Evolutionary conservation across 345 rosid species (phyloP).

Genomic region (Arabidopsis arenosa): DNA sequence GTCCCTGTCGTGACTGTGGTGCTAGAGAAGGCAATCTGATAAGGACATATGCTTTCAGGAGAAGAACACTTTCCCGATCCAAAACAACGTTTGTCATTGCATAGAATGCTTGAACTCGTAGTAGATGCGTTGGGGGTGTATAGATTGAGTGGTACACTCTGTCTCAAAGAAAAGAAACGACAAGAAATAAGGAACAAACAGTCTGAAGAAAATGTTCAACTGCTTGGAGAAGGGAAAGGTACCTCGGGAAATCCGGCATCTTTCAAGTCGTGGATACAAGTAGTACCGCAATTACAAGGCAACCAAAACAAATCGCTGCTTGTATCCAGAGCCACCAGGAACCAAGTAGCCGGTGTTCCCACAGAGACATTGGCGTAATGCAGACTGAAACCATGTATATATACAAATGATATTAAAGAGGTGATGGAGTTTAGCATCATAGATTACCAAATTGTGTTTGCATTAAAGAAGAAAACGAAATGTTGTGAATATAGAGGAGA

Average conservation of each 20-base stretch:
- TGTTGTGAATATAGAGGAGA: background rate
- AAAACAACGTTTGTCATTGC: slow-evolving; percentile 62
- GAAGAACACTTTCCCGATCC: slow-evolving; percentile 49
- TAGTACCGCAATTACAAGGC: slow-evolving; percentile 74
- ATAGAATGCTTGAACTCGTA: slow-evolving; percentile 61
- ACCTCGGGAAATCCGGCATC: slow-evolving; percentile 44
- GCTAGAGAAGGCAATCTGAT: slow-evolving; percentile 53
- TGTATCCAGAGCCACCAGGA: slow-evolving; percentile 85
- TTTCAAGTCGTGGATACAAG: slow-evolving; percentile 55
- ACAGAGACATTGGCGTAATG: slow-evolving; percentile 79
- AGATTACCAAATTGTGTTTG: background rate
- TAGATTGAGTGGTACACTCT: slow-evolving; percentile 57
- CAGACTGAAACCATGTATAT: slow-evolving; percentile 55
- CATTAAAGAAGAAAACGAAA: slow-evolving; percentile 1
- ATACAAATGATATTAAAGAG: background rate
- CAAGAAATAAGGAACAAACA: background rate
- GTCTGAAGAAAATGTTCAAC: background rate
- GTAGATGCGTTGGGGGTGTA: slow-evolving; percentile 71
- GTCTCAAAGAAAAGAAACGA: slow-evolving; percentile 13
- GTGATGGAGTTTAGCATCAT: background rate
- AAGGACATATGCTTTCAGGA: slow-evolving; percentile 58
- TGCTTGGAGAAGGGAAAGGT: background rate
- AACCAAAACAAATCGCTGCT: slow-evolving; percentile 88
- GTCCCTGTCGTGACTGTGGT: slow-evolving; percentile 57
- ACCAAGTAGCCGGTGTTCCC: slow-evolving; percentile 71